Evolutionary conservation across 2,329 filamentous ascomycete genomes (phyloP), one percentile per base, ranked within the genome.

Genomic region (Metarhizium sp.): DNA sequence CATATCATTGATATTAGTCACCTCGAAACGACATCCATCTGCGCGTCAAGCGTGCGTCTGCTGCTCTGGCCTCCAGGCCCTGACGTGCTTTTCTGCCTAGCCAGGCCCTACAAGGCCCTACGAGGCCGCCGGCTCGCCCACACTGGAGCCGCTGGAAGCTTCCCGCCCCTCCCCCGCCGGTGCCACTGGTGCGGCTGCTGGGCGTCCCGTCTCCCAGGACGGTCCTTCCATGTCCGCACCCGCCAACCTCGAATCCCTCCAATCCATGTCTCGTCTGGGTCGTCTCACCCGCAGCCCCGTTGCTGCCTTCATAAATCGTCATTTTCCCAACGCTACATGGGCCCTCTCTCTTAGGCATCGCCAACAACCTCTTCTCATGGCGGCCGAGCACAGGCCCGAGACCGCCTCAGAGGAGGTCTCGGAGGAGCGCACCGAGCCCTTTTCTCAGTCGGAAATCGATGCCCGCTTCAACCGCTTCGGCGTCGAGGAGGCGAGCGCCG

Each of bases 351-450:
- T 36, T 25, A 51, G 56, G 45, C 58, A 48, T 57, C 53, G 43
- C n/a, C 54, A 53, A 55, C 38, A 29, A 42, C 51, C 48, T 55
- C 53, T 40, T 47, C 50, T 34, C 52, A 53, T 55, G 63, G 81
- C 81, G 78, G 71, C 70, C 62, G 76, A 79, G 59, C 67, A 71
- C 60, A 74, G 68, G 61, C 61, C 65, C 56, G 69, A 66, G 63
- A 62, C 66, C 60, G 63, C 67, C 61, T 72, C 70, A 47, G 67
- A 71, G 58, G 69, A 65, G 59, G 63, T 65, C 59, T 73, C 73
- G 58, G 72, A 75, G 63, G 79, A 82, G 69, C 78, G 74, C 67
- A 84, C 80, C 50, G 79, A 83, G 68, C 78, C 79, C 10, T 80
- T 82, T 61, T 79, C 80, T 10, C 73, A 80, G 59, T 76, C 78